Percentiles rank a stretch among this genome's conserved stretches.
phyloP scores from a whole-genome alignment of 192 early-diverging fungal species.

The Martensiomyces pterosporus region DNA sequence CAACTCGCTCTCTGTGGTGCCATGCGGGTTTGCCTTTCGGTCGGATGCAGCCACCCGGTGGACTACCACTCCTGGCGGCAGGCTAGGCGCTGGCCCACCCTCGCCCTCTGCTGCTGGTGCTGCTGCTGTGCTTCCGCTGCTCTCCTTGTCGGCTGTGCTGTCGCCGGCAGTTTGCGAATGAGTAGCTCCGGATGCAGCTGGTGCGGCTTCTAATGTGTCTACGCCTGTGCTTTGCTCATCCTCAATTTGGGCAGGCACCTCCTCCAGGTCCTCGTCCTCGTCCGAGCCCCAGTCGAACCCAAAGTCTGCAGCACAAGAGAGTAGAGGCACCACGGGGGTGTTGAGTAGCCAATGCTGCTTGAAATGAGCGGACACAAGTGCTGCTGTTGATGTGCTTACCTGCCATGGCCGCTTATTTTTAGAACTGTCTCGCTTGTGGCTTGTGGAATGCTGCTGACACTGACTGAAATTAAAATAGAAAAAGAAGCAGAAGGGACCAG shows the following conservation, averaged over 20 bases:
- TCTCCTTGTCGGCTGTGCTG: slow-evolving; percentile 2
- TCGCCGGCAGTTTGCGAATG: no score
- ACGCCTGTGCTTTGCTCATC: neutral
- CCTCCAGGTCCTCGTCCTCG: slow-evolving; percentile 4
- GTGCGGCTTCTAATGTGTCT: neutral
- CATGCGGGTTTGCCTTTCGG: slow-evolving; percentile 34
- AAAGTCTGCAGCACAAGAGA: slow-evolving; percentile 23
- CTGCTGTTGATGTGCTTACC: no score
- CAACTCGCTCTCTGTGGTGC: slow-evolving; percentile 31
- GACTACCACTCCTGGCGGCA: slow-evolving; percentile 30
- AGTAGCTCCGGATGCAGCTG: no score
- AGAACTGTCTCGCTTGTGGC: no score
- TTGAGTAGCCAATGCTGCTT: no score
- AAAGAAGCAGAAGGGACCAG: no score
- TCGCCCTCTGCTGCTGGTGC: no score
- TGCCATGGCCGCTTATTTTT: no score
- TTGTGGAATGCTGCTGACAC: no score
- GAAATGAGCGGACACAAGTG: no score
- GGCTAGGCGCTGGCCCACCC: neutral
- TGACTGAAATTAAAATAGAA: no score
- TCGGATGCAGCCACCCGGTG: slow-evolving; percentile 40
- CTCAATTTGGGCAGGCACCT: neutral
- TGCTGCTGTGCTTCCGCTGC: neutral
- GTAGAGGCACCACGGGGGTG: no score
- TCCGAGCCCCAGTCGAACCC: slow-evolving; percentile 38